A percentile compares a stretch with the other conserved stretches of the same genome.
These are phyloP conservation scores for Dimocarpus longan DNA, from an alignment of 345 rosid species.

Conservation along the genomic window DNA sequence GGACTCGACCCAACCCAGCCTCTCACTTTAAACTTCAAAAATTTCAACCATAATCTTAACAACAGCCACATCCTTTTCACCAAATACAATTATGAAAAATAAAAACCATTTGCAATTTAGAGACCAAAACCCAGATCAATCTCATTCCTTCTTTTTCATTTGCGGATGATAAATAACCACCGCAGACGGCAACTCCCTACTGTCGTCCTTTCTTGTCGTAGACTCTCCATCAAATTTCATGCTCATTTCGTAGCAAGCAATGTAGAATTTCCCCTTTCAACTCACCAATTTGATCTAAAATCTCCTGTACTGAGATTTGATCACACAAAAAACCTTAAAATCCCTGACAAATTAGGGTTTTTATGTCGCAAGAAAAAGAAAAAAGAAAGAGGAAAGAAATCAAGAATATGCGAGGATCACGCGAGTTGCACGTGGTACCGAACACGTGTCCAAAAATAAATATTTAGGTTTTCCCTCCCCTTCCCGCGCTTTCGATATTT, in stretches of 20 bases:
- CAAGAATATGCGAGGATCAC: not conserved
- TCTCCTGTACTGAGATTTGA: not conserved
- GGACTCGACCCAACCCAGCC: no score
- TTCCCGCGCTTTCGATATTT: slow-evolving; percentile 19
- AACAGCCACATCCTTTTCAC: not conserved
- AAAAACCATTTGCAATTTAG: not conserved
- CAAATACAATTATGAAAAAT: not conserved
- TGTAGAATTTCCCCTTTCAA: not conserved
- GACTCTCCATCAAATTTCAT: not conserved
- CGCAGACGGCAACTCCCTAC: not conserved
- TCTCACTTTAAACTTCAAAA: not conserved
- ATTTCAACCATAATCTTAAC: not conserved
- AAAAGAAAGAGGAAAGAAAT: no score
- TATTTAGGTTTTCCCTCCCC: slow-evolving; percentile 5
- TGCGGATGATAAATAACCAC: not conserved
- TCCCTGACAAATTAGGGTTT: not conserved
- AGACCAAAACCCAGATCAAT: slow-evolving; percentile 4
- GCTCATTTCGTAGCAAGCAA: not conserved
- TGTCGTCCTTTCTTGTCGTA: not conserved
- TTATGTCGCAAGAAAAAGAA: not conserved
- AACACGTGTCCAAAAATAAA: slow-evolving; percentile 3
- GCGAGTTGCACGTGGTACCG: slow-evolving; percentile 16
- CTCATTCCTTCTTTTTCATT: not conserved
- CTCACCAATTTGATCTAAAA: not conserved
- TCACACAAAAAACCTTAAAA: not conserved